phyloP scores from a whole-genome alignment of 139 green algal species.

The Klebsormidium nitens region DNA sequence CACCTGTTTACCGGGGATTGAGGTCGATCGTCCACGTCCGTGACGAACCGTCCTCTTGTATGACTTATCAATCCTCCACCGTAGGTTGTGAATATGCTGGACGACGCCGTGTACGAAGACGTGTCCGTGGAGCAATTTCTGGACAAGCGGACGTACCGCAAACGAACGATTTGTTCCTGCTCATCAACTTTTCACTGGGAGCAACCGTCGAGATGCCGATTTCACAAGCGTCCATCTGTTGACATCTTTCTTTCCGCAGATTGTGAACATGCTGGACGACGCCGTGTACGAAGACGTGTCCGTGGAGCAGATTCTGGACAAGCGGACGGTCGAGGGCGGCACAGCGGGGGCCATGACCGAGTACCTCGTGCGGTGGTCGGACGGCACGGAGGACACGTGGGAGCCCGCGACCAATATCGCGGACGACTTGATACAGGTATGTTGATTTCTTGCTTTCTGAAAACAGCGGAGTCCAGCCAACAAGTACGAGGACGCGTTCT shows the following conservation, averaged over 20 bases:
- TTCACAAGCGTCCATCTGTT: no score
- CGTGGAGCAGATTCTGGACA: constrained; percentile 34
- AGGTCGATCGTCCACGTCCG: no score
- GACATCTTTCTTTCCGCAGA: no score
- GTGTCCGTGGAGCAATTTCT: constrained; percentile 32
- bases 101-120: constrained; percentile 38
- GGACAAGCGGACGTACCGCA: constrained; percentile 14
- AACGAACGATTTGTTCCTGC: no score
- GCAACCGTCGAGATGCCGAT: no score
- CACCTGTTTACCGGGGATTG: no score
- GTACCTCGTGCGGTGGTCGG: constrained; percentile 48
- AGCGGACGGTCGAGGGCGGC: constrained; percentile 8
- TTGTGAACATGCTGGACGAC: constrained; percentile 36
- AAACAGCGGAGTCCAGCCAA: no score
- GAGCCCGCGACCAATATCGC: constrained; percentile 43
- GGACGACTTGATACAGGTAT: constrained; percentile 38
- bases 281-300: constrained; percentile 33
- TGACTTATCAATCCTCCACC: no score
- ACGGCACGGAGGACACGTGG: constrained; percentile 45
- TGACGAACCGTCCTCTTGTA: no score
- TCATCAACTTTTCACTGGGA: no score
- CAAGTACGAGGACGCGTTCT: no score
- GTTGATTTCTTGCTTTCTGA: no score
- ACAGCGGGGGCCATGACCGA: background rate
- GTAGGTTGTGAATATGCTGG: constrained; percentile 36